Conservation (phyloP, 202 grass and related monocot genomes). For the Dendrocalamus latiflorus region DNA sequence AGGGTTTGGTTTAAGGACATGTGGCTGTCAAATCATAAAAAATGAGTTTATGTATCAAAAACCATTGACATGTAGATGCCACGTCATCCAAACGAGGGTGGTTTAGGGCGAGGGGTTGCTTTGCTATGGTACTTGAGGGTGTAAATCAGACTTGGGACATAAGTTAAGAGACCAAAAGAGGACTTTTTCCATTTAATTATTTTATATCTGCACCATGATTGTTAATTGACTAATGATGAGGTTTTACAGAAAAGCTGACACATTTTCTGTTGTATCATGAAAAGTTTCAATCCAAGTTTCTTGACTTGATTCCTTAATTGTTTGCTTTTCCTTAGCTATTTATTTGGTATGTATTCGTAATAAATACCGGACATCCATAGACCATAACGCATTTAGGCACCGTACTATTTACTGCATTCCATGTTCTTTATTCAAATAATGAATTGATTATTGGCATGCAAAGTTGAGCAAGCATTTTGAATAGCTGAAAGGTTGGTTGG, state of each 20-base stretch:
- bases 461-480: background rate
- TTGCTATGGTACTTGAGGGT: no score
- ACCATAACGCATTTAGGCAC: background rate
- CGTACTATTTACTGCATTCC: background rate
- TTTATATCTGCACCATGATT: background rate
- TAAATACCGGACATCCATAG: background rate
- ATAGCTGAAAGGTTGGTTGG: background rate
- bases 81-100: no score
- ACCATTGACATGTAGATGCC: no score
- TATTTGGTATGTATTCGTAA: background rate
- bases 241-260: background rate
- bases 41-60: no score
- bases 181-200: slow-evolving; percentile 14
- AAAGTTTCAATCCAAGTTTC: background rate
- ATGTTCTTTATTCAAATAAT: background rate
- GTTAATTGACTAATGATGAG: background rate
- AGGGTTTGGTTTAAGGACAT: no score
- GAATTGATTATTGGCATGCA: background rate
- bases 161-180: no score
- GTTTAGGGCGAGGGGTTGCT: no score
- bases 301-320: background rate
- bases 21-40: no score
- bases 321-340: background rate
- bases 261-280: background rate
- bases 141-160: no score